Evolutionary conservation across 2,329 filamentous ascomycete genomes (phyloP).

Genomic region (Nectriaceae sp.): DNA sequence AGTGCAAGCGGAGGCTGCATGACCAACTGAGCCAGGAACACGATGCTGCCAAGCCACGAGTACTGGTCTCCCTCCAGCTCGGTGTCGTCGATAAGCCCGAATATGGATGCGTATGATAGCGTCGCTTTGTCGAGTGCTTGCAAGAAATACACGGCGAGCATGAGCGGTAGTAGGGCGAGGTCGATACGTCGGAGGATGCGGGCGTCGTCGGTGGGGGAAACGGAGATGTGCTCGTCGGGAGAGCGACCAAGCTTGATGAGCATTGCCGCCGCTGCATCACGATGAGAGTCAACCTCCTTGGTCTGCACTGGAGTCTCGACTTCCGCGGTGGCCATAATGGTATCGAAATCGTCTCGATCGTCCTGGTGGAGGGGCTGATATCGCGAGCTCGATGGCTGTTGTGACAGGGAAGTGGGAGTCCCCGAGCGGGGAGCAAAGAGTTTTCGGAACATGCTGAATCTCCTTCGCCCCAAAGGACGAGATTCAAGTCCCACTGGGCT

Average conservation of each 20-base stretch:
- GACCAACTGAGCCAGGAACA: slow-evolving; percentile 61
- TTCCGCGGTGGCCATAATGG: slow-evolving; percentile 1
- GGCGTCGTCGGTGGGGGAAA: slow-evolving; percentile 36
- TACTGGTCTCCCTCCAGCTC: slow-evolving; percentile 57
- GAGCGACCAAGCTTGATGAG: slow-evolving; percentile 42
- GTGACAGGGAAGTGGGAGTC: slow-evolving; percentile 2
- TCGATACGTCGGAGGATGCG: slow-evolving; percentile 43
- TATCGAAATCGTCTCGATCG: slow-evolving; percentile 7
- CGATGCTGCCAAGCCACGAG: slow-evolving; percentile 63
- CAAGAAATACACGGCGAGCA: slow-evolving; percentile 63
- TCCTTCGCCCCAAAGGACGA: slow-evolving; percentile 11
- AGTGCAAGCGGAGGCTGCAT: slow-evolving; percentile 59
- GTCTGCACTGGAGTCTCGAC: background rate
- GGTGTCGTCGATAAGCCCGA: slow-evolving; percentile 61
- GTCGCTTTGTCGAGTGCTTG: slow-evolving; percentile 66
- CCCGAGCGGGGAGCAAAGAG: slow-evolving; percentile 8
- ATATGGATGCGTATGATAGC: slow-evolving; percentile 62
- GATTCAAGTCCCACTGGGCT: slow-evolving; percentile 9
- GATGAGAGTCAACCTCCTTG: slow-evolving; percentile 16
- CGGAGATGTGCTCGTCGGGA: slow-evolving; percentile 33
- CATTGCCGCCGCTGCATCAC: slow-evolving; percentile 48
- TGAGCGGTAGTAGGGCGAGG: slow-evolving; percentile 42
- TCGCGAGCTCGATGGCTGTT: slow-evolving; percentile 11
- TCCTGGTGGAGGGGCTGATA: slow-evolving; percentile 28
- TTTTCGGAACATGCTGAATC: slow-evolving; percentile 18